These are phyloP conservation scores for Epichloe coenophiala DNA, from an alignment of 2,329 filamentous ascomycete species.

Conservation along the genomic window DNA sequence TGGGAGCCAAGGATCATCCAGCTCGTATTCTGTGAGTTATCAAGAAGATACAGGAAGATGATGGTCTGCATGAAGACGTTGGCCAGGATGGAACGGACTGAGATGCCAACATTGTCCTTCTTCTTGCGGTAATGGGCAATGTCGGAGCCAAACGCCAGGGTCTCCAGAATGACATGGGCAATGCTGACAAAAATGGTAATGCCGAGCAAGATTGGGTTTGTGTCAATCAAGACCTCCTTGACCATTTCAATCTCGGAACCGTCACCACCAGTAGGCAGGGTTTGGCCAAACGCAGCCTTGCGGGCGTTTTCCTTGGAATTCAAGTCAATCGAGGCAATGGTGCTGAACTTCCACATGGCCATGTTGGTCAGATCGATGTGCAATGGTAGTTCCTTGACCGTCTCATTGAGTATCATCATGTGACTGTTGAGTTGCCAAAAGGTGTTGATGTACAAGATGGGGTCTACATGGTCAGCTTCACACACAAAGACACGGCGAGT, in stretches of 20 bases:
- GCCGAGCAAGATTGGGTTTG: constrained; percentile 78
- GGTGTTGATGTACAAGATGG: constrained; percentile 81
- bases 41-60: constrained; percentile 92
- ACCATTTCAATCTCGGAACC: constrained; percentile 93
- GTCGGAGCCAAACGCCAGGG: constrained; percentile 91
- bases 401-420: constrained; percentile 86
- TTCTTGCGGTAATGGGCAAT: constrained; percentile 98
- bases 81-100: constrained; percentile 85
- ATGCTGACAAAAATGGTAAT: constrained; percentile 77
- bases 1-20: constrained; percentile 98
- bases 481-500: neutral
- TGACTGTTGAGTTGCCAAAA: constrained; percentile 93
- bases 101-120: constrained; percentile 97
- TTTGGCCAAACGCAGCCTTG: constrained; percentile 60
- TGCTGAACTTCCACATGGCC: constrained; percentile 77
- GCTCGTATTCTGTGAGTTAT: constrained; percentile 94
- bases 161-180: constrained; percentile 89
- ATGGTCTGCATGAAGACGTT: constrained; percentile 96
- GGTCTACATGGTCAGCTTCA: constrained; percentile 31
- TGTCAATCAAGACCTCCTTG: constrained; percentile 89
- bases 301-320: constrained; percentile 73
- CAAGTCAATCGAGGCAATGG: constrained; percentile 74
- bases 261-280: constrained; percentile 66
- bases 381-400: constrained; percentile 67
- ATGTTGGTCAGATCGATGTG: constrained; percentile 75